Evolutionary conservation across 371 early-diverging fungal species (phyloP).

Genomic region (Lichtheimia corymbifera): DNA sequence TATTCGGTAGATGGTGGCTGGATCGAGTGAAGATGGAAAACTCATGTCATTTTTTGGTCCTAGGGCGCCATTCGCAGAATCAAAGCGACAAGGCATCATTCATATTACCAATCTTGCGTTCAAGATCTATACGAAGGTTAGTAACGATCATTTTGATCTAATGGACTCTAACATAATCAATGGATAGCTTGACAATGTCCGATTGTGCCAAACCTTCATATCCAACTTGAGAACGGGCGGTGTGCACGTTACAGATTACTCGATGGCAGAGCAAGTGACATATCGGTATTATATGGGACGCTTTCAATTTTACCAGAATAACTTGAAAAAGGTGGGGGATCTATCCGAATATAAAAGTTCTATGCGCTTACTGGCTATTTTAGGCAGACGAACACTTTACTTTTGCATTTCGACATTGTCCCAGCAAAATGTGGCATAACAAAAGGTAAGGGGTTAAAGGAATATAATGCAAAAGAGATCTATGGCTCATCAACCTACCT

Average conservation of each 20-base stretch:
- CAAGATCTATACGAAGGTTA: conserved; percentile 55
- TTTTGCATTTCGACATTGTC: conserved; percentile 54
- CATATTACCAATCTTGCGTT: conserved; percentile 58
- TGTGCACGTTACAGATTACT: conserved; percentile 38
- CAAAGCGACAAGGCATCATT: conserved; percentile 53
- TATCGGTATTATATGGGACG: conserved; percentile 61
- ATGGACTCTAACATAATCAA: neutral
- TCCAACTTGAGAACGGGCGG: conserved; percentile 50
- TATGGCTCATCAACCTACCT: neutral
- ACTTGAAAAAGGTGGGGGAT: conserved; percentile 30
- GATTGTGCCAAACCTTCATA: conserved; percentile 56
- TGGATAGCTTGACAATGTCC: conserved; percentile 25
- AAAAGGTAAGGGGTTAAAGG: conserved; percentile 23
- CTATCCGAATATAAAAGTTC: neutral
- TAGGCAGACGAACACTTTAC: conserved; percentile 45
- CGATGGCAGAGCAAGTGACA: conserved; percentile 58
- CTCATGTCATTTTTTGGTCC: neutral
- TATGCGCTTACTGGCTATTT: neutral
- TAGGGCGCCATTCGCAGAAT: conserved; percentile 19
- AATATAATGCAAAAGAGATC: neutral
- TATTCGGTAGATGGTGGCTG: neutral
- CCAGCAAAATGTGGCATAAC: conserved; percentile 29
- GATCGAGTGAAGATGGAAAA: neutral
- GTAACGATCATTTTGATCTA: neutral
- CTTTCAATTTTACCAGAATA: conserved; percentile 47